A percentile compares a stretch with the other conserved stretches of the same genome.
Evolutionary conservation across 2,329 filamentous ascomycete species (phyloP).

Genomic region (Colletotrichum phormii): DNA sequence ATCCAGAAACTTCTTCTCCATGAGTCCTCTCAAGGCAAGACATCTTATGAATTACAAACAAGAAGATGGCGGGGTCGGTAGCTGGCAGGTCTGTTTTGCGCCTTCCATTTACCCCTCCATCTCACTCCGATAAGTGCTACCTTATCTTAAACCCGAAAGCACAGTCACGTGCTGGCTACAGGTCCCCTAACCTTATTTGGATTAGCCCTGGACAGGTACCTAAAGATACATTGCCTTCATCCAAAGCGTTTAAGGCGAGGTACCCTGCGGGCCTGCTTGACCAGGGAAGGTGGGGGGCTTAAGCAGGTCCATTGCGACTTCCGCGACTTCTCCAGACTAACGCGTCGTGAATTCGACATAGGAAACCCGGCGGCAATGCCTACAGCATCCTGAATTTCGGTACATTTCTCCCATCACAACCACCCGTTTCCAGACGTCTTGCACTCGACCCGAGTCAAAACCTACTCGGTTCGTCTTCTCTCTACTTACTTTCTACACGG

Average conservation of each 20-base stretch:
- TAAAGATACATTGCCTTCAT: not conserved
- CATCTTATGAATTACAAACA: not conserved
- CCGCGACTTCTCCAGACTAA: not conserved
- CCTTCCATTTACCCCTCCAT: slow-evolving; percentile 3
- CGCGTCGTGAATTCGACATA: slow-evolving; percentile 4
- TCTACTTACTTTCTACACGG: not conserved
- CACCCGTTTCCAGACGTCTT: not conserved
- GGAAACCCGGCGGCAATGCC: not conserved
- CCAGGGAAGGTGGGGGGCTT: slow-evolving; percentile 14
- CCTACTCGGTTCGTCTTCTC: not conserved
- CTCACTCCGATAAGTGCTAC: not conserved
- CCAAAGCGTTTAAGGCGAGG: not conserved
- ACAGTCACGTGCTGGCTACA: not conserved
- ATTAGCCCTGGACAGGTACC: not conserved
- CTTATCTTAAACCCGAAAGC: not conserved
- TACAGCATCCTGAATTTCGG: not conserved
- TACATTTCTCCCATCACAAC: not conserved
- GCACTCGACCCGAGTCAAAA: too few species aligned
- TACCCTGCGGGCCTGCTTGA: not conserved
- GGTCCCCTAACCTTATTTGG: not conserved
- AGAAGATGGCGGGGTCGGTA: not conserved
- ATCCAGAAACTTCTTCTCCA: not conserved
- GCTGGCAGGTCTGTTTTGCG: not conserved
- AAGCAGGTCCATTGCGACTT: not conserved
- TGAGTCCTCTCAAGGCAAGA: not conserved